Conservation (phyloP, 2,329 filamentous ascomycete genomes). For the Calonectria henricotiae region DNA sequence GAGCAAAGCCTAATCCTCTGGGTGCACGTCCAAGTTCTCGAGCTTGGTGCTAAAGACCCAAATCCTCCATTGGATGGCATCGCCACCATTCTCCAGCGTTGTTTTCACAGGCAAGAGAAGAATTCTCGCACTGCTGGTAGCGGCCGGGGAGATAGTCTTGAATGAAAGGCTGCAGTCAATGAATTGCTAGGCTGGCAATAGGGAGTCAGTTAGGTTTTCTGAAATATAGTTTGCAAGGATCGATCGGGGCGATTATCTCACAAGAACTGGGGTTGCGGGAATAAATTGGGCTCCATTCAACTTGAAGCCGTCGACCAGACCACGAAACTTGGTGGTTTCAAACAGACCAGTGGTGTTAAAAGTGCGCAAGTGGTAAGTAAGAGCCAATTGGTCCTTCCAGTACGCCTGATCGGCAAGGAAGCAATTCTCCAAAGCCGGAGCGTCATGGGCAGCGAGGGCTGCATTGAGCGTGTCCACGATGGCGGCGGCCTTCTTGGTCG, state of each 20-base stretch:
- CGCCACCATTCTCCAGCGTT: background rate
- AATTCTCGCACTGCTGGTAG: constrained; percentile 28
- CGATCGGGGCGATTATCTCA: constrained; percentile 18
- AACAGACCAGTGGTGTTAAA: constrained; percentile 21
- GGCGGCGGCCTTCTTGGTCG: background rate
- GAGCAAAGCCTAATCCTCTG: constrained; percentile 33
- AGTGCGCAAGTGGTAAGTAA: constrained; percentile 42
- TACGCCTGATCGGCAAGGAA: constrained; percentile 39
- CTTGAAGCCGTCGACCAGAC: constrained; percentile 6
- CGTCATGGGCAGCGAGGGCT: constrained; percentile 14
- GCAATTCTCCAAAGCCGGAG: constrained; percentile 1
- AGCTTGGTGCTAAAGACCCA: constrained; percentile 44
- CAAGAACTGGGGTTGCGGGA: constrained; percentile 35
- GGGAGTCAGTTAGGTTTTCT: background rate
- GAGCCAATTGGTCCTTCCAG: constrained; percentile 42
- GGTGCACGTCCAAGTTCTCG: constrained; percentile 31
- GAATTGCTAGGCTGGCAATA: constrained; percentile 31
- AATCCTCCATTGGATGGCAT: constrained; percentile 33
- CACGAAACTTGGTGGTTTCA: constrained; percentile 4
- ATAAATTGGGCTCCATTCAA: constrained; percentile 37
- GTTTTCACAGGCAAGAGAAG: constrained; percentile 31
- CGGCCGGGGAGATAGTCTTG: constrained; percentile 22
- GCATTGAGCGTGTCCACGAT: constrained; percentile 22
- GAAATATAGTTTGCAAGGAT: constrained; percentile 7
- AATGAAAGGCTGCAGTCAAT: constrained; percentile 33